Evolutionary conservation across 805 yeast species (phyloP), one percentile per base, ranked within the genome.

Genomic region (Hyphopichia homilentoma): DNA sequence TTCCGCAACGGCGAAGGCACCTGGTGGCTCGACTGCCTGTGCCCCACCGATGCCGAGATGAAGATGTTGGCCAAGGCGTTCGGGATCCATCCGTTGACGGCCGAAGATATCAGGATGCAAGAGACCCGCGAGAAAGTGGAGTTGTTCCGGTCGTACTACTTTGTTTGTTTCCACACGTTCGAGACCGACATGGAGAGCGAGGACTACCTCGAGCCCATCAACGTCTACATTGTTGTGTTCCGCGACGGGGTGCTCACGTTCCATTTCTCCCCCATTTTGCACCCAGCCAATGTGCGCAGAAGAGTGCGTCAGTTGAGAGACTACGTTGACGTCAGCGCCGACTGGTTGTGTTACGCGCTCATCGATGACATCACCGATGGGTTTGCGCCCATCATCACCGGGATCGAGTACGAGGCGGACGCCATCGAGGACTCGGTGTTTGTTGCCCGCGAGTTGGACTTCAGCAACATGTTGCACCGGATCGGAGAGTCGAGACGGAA

Each of bases 111-210:
- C 43, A 70, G 96, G 36, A 84, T 87, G 77, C 95, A 89, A 63
- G 98, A 90, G 64, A 78, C 96, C 16, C 88, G 98, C 62, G 98
- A 90, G 65, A 90, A 90, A 61, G 97, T 90, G 19, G 98, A 90
- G 61, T 68, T 90, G 40, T 90, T 90, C 72, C 77, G 79, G 47
- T 76, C 77, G 44, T 90, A 90, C 61, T 90, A 93, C 60, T 88
- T 93, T 66, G 95, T 93, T 25, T 85, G 95, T 72, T 93, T 93
- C 76, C 96, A 93, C 58, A 85, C 97, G 4, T 93, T 93, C 61
- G 97, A 88, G 53, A 80, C 83, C 16, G 96, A 90, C 44, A 50
- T 52, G 32, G 93, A 80, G 54, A 75, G 84, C 33, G 93, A 83
- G 47, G 95, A 86, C 41, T 89, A 83, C 55, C 64, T 83, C 52